Evolutionary conservation across 1,284 basidiomycete species (phyloP).

Genomic region (Vanrija sp.): DNA sequence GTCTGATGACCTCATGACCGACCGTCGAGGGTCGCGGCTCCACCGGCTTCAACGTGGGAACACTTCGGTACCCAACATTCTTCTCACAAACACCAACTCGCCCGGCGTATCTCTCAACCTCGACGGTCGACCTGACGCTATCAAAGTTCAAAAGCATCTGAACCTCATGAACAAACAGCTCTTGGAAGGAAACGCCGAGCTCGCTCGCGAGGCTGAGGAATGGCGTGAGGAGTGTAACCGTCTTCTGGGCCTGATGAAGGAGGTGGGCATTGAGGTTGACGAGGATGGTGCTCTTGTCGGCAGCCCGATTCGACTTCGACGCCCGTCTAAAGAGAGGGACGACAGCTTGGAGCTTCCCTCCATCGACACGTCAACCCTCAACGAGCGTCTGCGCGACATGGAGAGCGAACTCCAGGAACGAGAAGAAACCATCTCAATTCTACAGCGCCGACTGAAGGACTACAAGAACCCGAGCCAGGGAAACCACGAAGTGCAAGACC

Average conservation of each 20-base stretch:
- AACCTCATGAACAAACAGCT: constrained; percentile 48
- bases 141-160: constrained; percentile 48
- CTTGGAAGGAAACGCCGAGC: constrained; percentile 37
- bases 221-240: constrained; percentile 38
- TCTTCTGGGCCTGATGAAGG: constrained; percentile 24
- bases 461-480: no score
- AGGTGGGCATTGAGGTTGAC: constrained; percentile 33
- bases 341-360: constrained; percentile 1
- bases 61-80: constrained; percentile 41
- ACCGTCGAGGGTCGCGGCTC: constrained; percentile 32
- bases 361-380: background rate
- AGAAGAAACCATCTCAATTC: constrained; percentile 13
- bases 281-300: constrained; percentile 10
- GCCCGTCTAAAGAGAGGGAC: background rate
- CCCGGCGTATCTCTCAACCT: constrained; percentile 8
- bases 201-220: constrained; percentile 39
- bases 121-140: constrained; percentile 38
- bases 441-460: no score
- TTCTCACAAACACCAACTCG: constrained; percentile 19
- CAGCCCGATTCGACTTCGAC: background rate
- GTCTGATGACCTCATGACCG: constrained; percentile 45
- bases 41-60: constrained; percentile 31
- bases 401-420: constrained; percentile 28
- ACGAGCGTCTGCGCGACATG: constrained; percentile 19
- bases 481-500: background rate